Base-by-base conservation (phyloP, 2,329 filamentous ascomycete genomes). In the Hymenoscyphus albidus region DNA sequence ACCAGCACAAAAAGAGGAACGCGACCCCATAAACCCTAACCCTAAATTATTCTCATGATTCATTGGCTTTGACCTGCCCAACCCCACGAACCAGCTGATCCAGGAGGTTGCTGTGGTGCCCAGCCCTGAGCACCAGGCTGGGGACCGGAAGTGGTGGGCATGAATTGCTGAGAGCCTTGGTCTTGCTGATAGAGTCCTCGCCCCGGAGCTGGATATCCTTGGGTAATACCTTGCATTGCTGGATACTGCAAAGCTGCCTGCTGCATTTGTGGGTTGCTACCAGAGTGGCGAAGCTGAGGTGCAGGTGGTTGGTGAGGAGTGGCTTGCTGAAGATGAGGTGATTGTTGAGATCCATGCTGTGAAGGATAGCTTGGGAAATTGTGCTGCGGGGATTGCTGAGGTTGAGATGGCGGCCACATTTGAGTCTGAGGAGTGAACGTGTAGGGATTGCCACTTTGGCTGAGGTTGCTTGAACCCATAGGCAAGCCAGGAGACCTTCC, bases 131-230 rank as follows among this genome's bases (percentile, higher is more conserved):
- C 61, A 6, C 70, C 71, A 61, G 72, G 64, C 62, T 75, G 74
- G 63, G 73, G 67, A 16, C 70, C 73, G 38, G 72, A 71, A 14
- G 86, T 76, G 70, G 82, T 77, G 77, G 87, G 81, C 85, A 92
- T 84, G 78, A 89, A 89, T 73, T 88, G 84, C 61, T 87, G 80
- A 3, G 85, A 83, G 1, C 85, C 87, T 76, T 88, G 85, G 58
- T 89, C 87, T 35, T 85, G 77, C 18, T 84, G 78, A 70, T 87
- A 88, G 71, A 88, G 84, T 61, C 80, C 81, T 70, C 86, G 84
- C 7, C 81, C 79, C 32, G 82, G 79, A n/a, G 79, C 78, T 32
- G 81, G 78, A 71, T 86, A 87, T 42, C 81, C 80, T 71, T 88
- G 87, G 40, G 80, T 80, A 76, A 89, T 82, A 54, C 82, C 81